These are phyloP conservation scores for Ciborinia camelliae DNA, from an alignment of 2,329 filamentous ascomycete genomes.

Conservation along the genomic window DNA sequence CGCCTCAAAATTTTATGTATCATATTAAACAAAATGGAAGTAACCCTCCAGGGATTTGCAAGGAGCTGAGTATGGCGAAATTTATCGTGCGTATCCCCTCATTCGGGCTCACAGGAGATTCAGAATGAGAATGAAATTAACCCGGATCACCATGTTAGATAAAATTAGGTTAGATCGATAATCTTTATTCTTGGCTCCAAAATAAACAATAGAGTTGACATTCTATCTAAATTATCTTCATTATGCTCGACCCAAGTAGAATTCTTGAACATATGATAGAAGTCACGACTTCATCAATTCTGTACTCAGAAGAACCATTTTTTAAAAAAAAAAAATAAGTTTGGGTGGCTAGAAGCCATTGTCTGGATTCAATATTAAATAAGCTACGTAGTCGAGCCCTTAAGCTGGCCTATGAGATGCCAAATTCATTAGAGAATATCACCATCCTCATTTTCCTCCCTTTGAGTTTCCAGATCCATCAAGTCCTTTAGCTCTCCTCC, in stretches of 20 bases:
- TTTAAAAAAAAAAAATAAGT: background rate
- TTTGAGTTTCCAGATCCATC: background rate
- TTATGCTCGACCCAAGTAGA: background rate
- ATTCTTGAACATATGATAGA: background rate
- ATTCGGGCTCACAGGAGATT: background rate
- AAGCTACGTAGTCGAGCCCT: background rate
- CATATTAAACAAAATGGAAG: background rate
- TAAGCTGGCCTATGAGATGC: background rate
- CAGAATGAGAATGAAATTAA: too few species aligned
- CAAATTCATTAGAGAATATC: background rate
- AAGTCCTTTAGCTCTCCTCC: slow-evolving; percentile 22
- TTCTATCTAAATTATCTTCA: too few species aligned
- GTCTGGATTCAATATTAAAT: background rate
- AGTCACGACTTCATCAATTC: background rate
- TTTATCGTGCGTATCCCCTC: slow-evolving; percentile 6
- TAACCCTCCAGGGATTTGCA: background rate
- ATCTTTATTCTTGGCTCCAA: background rate
- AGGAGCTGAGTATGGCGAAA: background rate
- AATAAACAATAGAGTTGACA: background rate
- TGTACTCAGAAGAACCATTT: background rate
- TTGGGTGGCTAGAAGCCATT: background rate
- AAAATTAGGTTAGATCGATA: background rate
- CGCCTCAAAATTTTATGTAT: background rate
- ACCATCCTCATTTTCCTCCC: background rate
- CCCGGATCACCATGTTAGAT: too few species aligned